Percentiles rank a stretch among this genome's conserved stretches.
These are phyloP conservation scores for Nakataea oryzae DNA, from an alignment of 2,329 filamentous ascomycete genomes.

Conservation along the genomic window DNA sequence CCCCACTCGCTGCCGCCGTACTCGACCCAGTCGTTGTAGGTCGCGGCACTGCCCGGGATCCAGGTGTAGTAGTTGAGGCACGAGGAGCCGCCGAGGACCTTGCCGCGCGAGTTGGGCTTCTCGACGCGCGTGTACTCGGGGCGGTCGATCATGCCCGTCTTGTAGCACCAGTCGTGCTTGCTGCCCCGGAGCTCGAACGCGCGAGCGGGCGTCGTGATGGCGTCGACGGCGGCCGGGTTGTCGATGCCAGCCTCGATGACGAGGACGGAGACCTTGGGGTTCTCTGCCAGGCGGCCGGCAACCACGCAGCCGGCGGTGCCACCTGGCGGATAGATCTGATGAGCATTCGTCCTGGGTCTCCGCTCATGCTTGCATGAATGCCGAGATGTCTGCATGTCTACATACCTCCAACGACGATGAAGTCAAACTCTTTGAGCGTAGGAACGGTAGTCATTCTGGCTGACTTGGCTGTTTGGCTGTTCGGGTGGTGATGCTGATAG, in stretches of 20 bases:
- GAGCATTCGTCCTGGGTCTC: not conserved
- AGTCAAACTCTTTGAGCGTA: constrained; percentile 20
- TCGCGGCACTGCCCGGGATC: constrained; percentile 45
- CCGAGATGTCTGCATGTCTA: not conserved
- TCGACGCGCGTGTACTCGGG: constrained; percentile 50
- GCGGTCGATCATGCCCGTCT: constrained; percentile 49
- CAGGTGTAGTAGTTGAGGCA: constrained; percentile 55
- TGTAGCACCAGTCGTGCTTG: constrained; percentile 50
- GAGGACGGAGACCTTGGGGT: constrained; percentile 32
- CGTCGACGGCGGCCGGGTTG: constrained; percentile 36
- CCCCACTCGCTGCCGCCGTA: constrained; percentile 59
- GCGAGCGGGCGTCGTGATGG: constrained; percentile 40
- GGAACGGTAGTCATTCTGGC: constrained; percentile 10
- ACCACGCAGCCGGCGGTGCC: constrained; percentile 37
- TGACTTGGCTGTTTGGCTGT: not conserved
- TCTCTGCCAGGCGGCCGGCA: constrained; percentile 40
- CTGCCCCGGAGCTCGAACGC: constrained; percentile 42
- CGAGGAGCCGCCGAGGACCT: constrained; percentile 46
- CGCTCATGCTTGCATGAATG: not conserved
- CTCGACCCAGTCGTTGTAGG: constrained; percentile 61
- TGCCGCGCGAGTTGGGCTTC: constrained; percentile 52
- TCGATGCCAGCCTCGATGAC: constrained; percentile 36
- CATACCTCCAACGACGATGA: constrained; percentile 24
- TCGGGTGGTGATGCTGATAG: too few species aligned
- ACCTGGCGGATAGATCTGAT: constrained; percentile 14